A percentile compares a stretch with the other conserved stretches of the same genome.
phyloP scores from a whole-genome alignment of 805 yeast genomes.

The Aciculoconidium aculeatum region DNA sequence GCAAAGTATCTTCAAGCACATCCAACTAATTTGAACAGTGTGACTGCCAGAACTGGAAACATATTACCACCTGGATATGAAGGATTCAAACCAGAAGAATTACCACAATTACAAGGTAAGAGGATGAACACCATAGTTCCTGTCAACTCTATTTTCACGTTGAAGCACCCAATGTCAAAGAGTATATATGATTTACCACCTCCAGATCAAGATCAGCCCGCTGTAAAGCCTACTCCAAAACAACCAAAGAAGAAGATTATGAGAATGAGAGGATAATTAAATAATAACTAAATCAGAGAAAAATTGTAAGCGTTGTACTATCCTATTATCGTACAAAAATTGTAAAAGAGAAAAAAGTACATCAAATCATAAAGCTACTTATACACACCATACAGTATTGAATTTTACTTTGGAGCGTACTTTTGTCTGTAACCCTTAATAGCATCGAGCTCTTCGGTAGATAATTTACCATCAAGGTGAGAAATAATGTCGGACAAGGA shows the following conservation, averaged over 20 bases:
- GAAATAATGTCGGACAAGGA: slow-evolving; percentile 67
- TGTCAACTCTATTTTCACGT: slow-evolving; percentile 69
- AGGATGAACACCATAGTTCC: slow-evolving; percentile 85
- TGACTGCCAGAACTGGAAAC: slow-evolving; percentile 44
- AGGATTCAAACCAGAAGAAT: slow-evolving; percentile 47
- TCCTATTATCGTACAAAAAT: no score
- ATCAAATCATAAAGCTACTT: background rate
- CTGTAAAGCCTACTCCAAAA: slow-evolving; percentile 28
- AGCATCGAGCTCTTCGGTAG: slow-evolving; percentile 50
- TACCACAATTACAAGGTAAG: slow-evolving; percentile 82
- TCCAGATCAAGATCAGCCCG: slow-evolving; percentile 32
- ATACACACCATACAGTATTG: slow-evolving; percentile 1
- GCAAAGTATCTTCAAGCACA: slow-evolving; percentile 56
- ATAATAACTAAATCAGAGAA: no score
- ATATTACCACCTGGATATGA: slow-evolving; percentile 61
- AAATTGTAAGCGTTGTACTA: no score
- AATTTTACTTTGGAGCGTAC: slow-evolving; percentile 37
- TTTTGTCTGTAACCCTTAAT: slow-evolving; percentile 53
- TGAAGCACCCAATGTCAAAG: slow-evolving; percentile 81
- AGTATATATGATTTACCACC: slow-evolving; percentile 51
- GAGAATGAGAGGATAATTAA: slow-evolving; percentile 50
- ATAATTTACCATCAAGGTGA: slow-evolving; percentile 51
- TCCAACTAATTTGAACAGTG: slow-evolving; percentile 63
- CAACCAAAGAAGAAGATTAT: slow-evolving; percentile 52
- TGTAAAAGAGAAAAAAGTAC: background rate